phyloP scores from a whole-genome alignment of 164 flowering plant genomes.

The Sextonia rubra region DNA sequence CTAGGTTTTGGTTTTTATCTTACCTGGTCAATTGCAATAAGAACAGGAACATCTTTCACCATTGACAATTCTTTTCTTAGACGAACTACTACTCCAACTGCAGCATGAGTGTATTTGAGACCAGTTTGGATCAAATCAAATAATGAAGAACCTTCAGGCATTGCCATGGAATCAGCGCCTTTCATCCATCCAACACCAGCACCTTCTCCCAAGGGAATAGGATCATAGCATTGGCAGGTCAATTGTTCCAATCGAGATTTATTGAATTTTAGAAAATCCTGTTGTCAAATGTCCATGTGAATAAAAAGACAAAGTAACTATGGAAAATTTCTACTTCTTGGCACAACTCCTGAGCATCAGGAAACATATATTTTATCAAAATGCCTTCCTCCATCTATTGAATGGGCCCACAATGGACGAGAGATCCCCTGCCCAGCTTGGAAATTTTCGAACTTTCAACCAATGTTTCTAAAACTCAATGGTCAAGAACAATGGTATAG shows the following conservation, averaged over 20 bases:
- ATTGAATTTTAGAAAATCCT: constrained; percentile 85
- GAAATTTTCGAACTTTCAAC: too few relatives aligned
- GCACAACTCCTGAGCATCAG: neutral
- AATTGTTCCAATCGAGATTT: constrained; percentile 50
- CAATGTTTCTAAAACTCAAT: too few relatives aligned
- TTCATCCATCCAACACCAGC: constrained; percentile 89
- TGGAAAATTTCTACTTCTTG: neutral
- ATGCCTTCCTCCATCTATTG: too few relatives aligned
- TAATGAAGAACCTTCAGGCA: constrained; percentile 78
- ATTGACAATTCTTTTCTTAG: constrained; percentile 77
- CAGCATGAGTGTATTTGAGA: constrained; percentile 62
- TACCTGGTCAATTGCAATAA: constrained; percentile 79
- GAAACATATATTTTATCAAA: too few relatives aligned
- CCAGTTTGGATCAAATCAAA: constrained; percentile 80
- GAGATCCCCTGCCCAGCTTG: too few relatives aligned
- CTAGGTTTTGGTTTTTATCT: neutral
- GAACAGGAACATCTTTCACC: constrained; percentile 75
- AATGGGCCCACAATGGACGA: too few relatives aligned
- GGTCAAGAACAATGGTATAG: too few relatives aligned
- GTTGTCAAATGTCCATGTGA: constrained; percentile 11
- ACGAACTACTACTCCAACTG: constrained; percentile 91
- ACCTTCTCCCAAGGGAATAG: constrained; percentile 93
- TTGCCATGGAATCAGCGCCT: constrained; percentile 71
- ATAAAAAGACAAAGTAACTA: neutral
- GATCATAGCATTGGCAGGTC: constrained; percentile 71